Evolutionary conservation across 441 rosid species (phyloP).

Genomic region (Pelargonium myrrhifolium): DNA sequence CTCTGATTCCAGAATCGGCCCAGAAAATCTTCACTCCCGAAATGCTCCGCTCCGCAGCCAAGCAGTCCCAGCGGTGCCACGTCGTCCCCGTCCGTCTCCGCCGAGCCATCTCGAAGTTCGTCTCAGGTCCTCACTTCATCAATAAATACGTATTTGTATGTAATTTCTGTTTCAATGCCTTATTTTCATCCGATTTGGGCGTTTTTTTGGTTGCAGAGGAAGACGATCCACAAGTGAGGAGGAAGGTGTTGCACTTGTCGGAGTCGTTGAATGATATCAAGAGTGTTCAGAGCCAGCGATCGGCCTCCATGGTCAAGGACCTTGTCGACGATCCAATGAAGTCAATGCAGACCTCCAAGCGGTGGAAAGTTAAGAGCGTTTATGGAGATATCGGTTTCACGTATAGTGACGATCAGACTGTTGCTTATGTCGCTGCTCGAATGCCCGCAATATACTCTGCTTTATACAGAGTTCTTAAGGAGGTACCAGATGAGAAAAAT

Average conservation of each 20-base stretch:
- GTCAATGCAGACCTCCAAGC: conserved; percentile 55
- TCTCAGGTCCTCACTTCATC: conserved; percentile 40
- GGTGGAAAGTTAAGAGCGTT: conserved; percentile 79
- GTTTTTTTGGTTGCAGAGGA: conserved; percentile 35
- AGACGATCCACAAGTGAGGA: conserved; percentile 69
- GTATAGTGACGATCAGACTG: conserved; percentile 70
- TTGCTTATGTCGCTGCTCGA: conserved; percentile 84
- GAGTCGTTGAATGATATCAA: conserved; percentile 63
- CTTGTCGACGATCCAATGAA: conserved; percentile 71
- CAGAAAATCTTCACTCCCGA: conserved; percentile 43
- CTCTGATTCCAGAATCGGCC: conserved; percentile 34
- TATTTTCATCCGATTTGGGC: background rate
- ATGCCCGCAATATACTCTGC: conserved; percentile 95
- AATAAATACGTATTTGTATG: background rate
- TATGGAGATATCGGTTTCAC: conserved; percentile 77
- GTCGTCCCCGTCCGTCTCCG: conserved; percentile 72
- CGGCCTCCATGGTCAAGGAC: conserved; percentile 48
- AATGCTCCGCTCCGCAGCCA: conserved; percentile 53
- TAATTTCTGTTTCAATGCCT: background rate
- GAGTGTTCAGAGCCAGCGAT: conserved; percentile 44
- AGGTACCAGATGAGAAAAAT: conserved; percentile 31
- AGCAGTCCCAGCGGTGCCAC: conserved; percentile 61
- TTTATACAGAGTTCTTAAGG: conserved; percentile 61
- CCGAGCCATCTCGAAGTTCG: conserved; percentile 68
- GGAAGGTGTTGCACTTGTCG: conserved; percentile 64